Conservation (phyloP, 2,329 filamentous ascomycete species). For the Phoma sp. region DNA sequence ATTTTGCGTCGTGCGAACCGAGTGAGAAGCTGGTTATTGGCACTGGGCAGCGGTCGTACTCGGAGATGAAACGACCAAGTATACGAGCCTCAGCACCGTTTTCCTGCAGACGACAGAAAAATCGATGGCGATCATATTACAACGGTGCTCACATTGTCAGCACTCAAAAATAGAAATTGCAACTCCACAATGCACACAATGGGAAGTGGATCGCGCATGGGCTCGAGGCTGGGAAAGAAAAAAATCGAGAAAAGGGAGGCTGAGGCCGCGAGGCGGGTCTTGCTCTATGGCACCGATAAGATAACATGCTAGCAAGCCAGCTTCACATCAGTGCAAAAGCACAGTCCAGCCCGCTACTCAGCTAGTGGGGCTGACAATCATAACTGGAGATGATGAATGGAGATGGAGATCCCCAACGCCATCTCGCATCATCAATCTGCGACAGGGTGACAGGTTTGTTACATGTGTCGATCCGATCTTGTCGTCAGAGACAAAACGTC, state of each 20-base stretch:
- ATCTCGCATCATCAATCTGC: constrained; percentile 1
- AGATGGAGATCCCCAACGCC: background rate
- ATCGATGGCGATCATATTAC: background rate
- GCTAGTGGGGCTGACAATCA: background rate
- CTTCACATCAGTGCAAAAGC: background rate
- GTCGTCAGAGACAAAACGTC: background rate
- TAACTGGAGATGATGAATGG: constrained; percentile 1
- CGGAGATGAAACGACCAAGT: background rate
- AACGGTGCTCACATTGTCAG: background rate
- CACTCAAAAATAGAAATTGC: background rate
- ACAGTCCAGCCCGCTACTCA: background rate
- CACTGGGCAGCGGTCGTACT: background rate
- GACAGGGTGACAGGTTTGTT: background rate
- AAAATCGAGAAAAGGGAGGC: background rate
- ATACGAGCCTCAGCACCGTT: constrained; percentile 1
- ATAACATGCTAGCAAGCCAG: background rate
- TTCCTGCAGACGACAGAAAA: background rate
- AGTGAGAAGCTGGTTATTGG: background rate
- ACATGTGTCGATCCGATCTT: constrained; percentile 4
- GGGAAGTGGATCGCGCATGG: constrained; percentile 1
- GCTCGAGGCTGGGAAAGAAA: background rate
- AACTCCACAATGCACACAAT: background rate
- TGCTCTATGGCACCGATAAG: background rate
- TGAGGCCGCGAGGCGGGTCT: background rate
- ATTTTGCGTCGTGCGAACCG: background rate